Evolutionary conservation across 208 protist species (phyloP).

Genomic region (Trypanosomatidae sp.): DNA sequence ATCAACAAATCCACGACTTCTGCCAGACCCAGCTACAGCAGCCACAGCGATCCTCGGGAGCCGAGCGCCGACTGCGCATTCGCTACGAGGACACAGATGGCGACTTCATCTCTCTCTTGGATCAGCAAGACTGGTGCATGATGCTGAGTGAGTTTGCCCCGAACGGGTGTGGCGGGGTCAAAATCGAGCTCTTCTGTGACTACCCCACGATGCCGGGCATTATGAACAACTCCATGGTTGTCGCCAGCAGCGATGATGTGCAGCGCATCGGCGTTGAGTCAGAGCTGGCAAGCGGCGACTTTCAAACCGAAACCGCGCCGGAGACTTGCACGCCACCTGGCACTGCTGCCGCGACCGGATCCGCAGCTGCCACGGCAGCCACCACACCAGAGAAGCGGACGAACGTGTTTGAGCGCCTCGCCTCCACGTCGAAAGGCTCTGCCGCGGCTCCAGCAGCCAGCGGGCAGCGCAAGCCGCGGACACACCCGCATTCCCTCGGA

Average conservation of each 20-base stretch:
- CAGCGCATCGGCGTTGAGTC: constrained; percentile 3
- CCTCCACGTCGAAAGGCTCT: constrained; percentile 3
- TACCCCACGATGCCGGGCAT: constrained; percentile 46
- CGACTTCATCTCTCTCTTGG: constrained; percentile 77
- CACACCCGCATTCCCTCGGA: background rate
- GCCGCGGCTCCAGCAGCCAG: background rate
- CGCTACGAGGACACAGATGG: constrained; percentile 83
- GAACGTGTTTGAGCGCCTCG: constrained; percentile 25
- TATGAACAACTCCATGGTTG: background rate
- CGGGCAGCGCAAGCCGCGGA: constrained; percentile 8
- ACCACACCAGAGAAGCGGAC: constrained; percentile 16
- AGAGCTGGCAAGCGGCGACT: background rate
- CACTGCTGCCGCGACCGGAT: background rate
- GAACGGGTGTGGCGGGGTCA: constrained; percentile 16
- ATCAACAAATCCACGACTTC: constrained; percentile 50
- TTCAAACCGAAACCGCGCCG: background rate
- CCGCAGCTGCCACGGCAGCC: background rate
- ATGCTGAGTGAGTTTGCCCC: constrained; percentile 55
- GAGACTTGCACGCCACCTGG: background rate
- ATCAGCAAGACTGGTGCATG: constrained; percentile 71
- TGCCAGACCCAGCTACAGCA: constrained; percentile 29
- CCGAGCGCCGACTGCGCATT: constrained; percentile 55
- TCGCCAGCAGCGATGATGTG: constrained; percentile 1
- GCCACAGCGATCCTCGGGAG: constrained; percentile 2
- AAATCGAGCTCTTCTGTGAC: constrained; percentile 73